Conservation (phyloP, 352 stramenopile genomes). For the Phytophthora cactorum region DNA sequence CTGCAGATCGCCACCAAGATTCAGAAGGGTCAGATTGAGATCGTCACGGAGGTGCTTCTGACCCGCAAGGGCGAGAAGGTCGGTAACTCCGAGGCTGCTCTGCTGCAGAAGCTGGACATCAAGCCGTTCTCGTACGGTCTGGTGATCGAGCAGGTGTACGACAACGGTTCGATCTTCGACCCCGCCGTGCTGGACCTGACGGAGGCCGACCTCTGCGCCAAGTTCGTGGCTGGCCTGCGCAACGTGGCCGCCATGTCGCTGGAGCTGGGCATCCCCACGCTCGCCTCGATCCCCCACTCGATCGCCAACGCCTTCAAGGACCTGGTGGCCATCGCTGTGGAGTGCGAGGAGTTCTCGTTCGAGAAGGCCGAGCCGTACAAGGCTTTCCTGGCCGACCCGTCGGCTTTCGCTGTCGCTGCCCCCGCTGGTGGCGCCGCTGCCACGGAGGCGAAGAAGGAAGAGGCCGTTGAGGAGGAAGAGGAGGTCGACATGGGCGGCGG, state of each 20-base stretch:
- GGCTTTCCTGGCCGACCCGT: slow-evolving; percentile 95
- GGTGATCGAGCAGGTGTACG: slow-evolving; percentile 96
- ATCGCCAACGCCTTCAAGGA: slow-evolving; percentile 99
- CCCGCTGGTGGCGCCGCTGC: slow-evolving; percentile 84
- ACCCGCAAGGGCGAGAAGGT: slow-evolving; percentile 97
- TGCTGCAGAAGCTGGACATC: slow-evolving; percentile 99
- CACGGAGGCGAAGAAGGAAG: slow-evolving; percentile 58
- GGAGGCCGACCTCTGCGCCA: slow-evolving; percentile 95
- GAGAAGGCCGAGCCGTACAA: slow-evolving; percentile 97
- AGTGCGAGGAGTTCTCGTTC: slow-evolving; percentile 97
- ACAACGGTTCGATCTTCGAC: slow-evolving; percentile 99
- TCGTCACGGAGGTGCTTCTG: slow-evolving; percentile 96
- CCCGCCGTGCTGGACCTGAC: slow-evolving; percentile 98
- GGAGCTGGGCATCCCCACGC: slow-evolving; percentile 95
- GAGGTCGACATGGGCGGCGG: slow-evolving; percentile 86
- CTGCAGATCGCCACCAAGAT: slow-evolving; percentile 99
- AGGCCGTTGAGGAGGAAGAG: slow-evolving; percentile 80
- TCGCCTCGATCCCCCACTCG: slow-evolving; percentile 98
- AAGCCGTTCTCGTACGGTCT: slow-evolving; percentile 99
- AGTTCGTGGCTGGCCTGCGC: slow-evolving; percentile 95
- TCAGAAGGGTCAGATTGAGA: slow-evolving; percentile 99
- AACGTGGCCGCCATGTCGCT: slow-evolving; percentile 96
- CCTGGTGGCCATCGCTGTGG: slow-evolving; percentile 95
- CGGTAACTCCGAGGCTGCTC: slow-evolving; percentile 97
- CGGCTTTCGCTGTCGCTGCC: slow-evolving; percentile 91